phyloP scores from a whole-genome alignment of 2,329 filamentous ascomycete genomes.

The Colletotrichum gloeosporioides region DNA sequence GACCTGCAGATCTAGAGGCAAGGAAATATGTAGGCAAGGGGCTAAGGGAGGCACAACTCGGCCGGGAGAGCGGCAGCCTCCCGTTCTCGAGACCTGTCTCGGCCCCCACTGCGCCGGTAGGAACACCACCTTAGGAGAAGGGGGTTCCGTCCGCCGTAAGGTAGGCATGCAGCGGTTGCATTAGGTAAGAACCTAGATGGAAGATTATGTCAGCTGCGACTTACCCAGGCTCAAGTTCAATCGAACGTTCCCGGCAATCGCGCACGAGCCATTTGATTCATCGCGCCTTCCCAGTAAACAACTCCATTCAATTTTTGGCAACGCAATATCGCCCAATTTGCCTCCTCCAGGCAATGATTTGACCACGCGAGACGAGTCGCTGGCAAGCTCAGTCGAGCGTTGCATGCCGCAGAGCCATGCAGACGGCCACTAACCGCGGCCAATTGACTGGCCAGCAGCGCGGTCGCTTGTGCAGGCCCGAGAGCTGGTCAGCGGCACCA shows the following conservation, averaged over 20 bases:
- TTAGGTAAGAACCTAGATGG: neutral
- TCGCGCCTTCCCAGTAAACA: neutral
- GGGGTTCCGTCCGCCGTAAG: neutral
- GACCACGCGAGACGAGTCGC: neutral
- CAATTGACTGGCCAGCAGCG: conserved; percentile 18
- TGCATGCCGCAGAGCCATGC: neutral
- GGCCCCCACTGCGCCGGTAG: neutral
- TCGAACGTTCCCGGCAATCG: neutral
- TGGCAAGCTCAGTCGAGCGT: neutral
- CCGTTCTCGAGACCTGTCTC: neutral
- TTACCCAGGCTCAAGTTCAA: neutral
- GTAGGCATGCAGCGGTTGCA: neutral
- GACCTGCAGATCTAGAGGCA: neutral
- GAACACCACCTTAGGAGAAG: neutral
- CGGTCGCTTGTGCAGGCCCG: conserved; percentile 15
- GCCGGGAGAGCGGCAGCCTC: neutral
- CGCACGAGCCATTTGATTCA: neutral
- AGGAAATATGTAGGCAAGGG: neutral
- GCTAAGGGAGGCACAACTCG: neutral
- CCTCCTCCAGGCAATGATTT: neutral
- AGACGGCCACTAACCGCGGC: conserved; percentile 3
- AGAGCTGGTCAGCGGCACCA: conserved; percentile 21
- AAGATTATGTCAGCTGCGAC: neutral
- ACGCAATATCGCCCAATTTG: neutral
- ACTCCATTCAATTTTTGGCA: neutral